Base-by-base conservation (phyloP, 1,284 basidiomycete species). In the Ustilago vetiveriae region DNA sequence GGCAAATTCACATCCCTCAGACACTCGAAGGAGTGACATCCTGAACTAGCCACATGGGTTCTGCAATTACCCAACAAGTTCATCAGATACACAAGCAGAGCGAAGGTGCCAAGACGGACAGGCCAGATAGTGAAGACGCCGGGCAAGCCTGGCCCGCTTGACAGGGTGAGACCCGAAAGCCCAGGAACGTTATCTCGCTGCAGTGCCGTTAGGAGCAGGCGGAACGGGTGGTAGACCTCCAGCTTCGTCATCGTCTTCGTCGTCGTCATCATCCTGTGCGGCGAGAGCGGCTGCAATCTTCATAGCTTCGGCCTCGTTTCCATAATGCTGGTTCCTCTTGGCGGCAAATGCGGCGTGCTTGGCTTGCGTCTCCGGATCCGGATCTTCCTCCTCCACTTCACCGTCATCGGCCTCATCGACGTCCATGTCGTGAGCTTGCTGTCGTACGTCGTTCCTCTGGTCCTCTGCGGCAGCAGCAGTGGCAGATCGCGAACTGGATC, bases 261-360 rank as follows among this genome's bases (percentile, higher is more conserved):
- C 76, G 1, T 80, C 76, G n/a, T 80, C 79, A 7, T 78, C 78
- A 3, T 79, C 78, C 32, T 69, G 68, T 5, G 66, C 62, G 3
- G 69, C 69, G 6, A 81, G 60, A 11, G 68, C 62, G 9, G 72
- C 67, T 0, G 76, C 79, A 36, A 75, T 59, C 57, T 78, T 77
- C 58, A 81, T 76, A 23, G 78, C 80, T 33, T 78, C 68, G 5
- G 78, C 80, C 53, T 82, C 80, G 44, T 82, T 79, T 14, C 79
- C 80, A 46, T 82, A 82, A 43, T 81, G 80, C 24, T 67, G 64
- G 48, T 82, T 75, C 21, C 80, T 63, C 59, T 81, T 82, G 27
- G 64, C 66, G 2, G 76, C 69, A 48, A 82, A 82, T 1, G 66
- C 79, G 13, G 72, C 72, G 23, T 78, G 76, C 42, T 77, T 74